These are phyloP conservation scores for Silene conica DNA, from an alignment of 148 eudicot species.

Conservation along the genomic window DNA sequence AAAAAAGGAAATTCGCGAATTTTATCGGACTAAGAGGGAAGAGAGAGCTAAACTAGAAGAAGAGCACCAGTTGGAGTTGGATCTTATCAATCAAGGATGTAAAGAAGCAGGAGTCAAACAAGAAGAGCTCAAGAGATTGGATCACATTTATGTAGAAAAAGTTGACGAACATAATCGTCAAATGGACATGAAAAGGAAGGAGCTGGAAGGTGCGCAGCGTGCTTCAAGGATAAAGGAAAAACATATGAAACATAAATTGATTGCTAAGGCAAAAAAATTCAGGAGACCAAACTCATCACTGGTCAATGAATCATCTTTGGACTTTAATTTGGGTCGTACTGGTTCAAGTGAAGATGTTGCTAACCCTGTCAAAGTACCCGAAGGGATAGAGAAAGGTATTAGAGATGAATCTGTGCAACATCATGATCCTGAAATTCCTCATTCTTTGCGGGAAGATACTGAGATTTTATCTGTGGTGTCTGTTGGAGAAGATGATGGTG, in stretches of 20 bases:
- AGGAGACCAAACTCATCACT: not conserved
- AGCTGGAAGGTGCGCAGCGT: conserved; percentile 18
- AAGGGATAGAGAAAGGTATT: conserved; percentile 1
- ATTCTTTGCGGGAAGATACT: conserved; percentile 10
- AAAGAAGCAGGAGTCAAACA: conserved; percentile 18
- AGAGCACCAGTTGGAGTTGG: conserved; percentile 21
- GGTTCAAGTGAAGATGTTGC: not conserved
- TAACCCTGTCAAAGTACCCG: not conserved
- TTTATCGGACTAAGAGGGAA: conserved; percentile 17
- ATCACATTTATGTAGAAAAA: conserved; percentile 20
- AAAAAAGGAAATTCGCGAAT: conserved; percentile 23
- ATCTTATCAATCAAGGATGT: conserved; percentile 15
- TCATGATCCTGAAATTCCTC: not conserved
- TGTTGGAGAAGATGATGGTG: conserved; percentile 22
- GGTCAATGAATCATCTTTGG: not conserved
- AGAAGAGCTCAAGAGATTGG: conserved; percentile 20
- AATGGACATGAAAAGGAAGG: conserved; percentile 20
- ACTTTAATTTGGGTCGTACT: not conserved
- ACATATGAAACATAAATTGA: conserved; percentile 16
- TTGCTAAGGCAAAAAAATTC: not conserved
- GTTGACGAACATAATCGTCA: conserved; percentile 16
- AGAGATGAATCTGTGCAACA: conserved; percentile 5
- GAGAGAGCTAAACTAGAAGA: conserved; percentile 22
- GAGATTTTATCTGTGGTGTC: conserved; percentile 10
- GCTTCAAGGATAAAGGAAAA: conserved; percentile 25